Conservation (phyloP, 371 early-diverging fungal genomes). For the Rhizopus microsporus region DNA sequence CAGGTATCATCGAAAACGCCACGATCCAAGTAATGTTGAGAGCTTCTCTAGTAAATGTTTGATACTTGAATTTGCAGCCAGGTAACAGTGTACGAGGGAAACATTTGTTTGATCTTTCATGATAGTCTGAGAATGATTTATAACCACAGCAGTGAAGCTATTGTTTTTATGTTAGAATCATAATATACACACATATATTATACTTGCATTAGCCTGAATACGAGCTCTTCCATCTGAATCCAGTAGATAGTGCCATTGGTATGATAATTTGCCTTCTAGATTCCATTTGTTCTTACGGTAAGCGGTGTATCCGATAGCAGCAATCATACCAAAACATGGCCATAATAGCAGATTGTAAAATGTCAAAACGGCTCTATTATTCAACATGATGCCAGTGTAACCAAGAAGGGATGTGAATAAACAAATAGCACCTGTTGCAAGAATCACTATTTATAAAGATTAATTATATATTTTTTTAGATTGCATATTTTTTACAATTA, state of each 20-base stretch:
- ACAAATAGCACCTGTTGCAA: slow-evolving; percentile 49
- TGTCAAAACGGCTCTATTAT: slow-evolving; percentile 49
- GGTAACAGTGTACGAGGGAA: slow-evolving; percentile 60
- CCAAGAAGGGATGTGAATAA: slow-evolving; percentile 52
- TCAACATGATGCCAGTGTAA: slow-evolving; percentile 56
- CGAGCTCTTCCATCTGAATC: slow-evolving; percentile 39
- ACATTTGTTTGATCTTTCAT: slow-evolving; percentile 57
- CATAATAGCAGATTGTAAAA: slow-evolving; percentile 56
- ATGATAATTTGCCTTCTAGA: slow-evolving; percentile 47
- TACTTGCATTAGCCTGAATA: slow-evolving; percentile 47
- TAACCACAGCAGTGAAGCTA: slow-evolving; percentile 64
- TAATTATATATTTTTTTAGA: not conserved
- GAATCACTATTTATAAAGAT: slow-evolving; percentile 37
- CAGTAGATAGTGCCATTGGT: slow-evolving; percentile 51
- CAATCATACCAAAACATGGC: slow-evolving; percentile 57
- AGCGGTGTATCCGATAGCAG: slow-evolving; percentile 56
- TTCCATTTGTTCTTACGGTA: slow-evolving; percentile 55
- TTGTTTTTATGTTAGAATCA: not conserved
- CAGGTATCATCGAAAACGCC: slow-evolving; percentile 51
- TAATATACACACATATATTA: not conserved
- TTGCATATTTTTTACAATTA: slow-evolving; percentile 38
- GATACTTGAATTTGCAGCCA: slow-evolving; percentile 53
- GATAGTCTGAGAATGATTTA: slow-evolving; percentile 53
- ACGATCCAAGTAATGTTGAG: slow-evolving; percentile 45
- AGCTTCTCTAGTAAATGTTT: slow-evolving; percentile 44